Evolutionary conservation across 768 basidiomycete genomes (phyloP).

Genomic region (Lentinula edodes): DNA sequence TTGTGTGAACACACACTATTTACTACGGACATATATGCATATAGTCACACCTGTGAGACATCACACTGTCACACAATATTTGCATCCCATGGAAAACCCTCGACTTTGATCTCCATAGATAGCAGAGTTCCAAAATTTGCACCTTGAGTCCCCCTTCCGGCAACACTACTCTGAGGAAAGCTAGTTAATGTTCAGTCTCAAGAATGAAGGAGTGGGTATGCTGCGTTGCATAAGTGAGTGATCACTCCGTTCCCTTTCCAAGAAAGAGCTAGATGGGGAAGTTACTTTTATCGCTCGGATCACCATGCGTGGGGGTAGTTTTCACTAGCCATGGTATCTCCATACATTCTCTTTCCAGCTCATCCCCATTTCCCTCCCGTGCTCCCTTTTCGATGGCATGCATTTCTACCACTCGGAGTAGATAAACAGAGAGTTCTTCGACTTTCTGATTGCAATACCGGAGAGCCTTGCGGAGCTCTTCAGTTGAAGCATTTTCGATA

Average conservation of each 20-base stretch:
- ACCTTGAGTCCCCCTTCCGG: too few relatives aligned
- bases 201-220: neutral
- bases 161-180: slow-evolving; percentile 21
- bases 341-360: slow-evolving; percentile 48
- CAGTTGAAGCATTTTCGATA: slow-evolving; percentile 34
- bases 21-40: too few relatives aligned
- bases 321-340: slow-evolving; percentile 67
- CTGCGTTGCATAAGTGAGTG: slow-evolving; percentile 2
- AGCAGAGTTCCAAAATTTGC: too few relatives aligned
- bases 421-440: slow-evolving; percentile 45
- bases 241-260: slow-evolving; percentile 4
- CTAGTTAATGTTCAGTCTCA: slow-evolving; percentile 6
- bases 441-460: slow-evolving; percentile 42
- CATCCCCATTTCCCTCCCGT: slow-evolving; percentile 48
- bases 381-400: slow-evolving; percentile 47
- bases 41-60: too few relatives aligned
- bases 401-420: slow-evolving; percentile 45
- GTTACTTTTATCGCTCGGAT: too few relatives aligned
- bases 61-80: too few relatives aligned
- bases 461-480: slow-evolving; percentile 51
- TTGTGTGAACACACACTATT: too few relatives aligned
- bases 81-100: too few relatives aligned
- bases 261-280: slow-evolving; percentile 7
- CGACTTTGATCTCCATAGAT: too few relatives aligned
- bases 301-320: slow-evolving; percentile 28